Conservation (phyloP, 169 alveolate genomes). For the Cryptosporidium viatorum region DNA sequence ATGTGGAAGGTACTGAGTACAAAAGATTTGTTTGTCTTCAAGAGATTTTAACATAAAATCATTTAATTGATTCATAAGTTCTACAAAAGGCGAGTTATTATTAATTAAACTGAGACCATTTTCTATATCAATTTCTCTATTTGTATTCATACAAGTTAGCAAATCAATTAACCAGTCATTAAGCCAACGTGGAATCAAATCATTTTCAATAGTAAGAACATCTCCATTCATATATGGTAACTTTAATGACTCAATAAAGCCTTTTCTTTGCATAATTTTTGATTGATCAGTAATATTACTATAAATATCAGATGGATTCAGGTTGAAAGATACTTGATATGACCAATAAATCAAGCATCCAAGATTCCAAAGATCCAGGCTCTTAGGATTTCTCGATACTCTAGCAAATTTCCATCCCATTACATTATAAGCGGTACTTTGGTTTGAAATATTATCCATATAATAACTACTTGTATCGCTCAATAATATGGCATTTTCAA, state of each 20-base stretch:
- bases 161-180: slow-evolving; percentile 56
- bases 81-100: slow-evolving; percentile 64
- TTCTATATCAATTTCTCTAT: slow-evolving; percentile 34
- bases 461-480: slow-evolving; percentile 42
- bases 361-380: slow-evolving; percentile 45
- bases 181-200: slow-evolving; percentile 49
- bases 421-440: slow-evolving; percentile 61
- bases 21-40: slow-evolving; percentile 27
- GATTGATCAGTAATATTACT: not conserved
- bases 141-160: slow-evolving; percentile 41
- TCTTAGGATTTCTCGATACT: slow-evolving; percentile 56
- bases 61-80: slow-evolving; percentile 52
- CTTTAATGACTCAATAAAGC: slow-evolving; percentile 23
- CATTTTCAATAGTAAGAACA: slow-evolving; percentile 33
- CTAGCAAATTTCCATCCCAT: slow-evolving; percentile 65
- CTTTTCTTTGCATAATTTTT: slow-evolving; percentile 1
- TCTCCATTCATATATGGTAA: slow-evolving; percentile 58
- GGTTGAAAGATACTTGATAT: slow-evolving; percentile 33
- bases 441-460: slow-evolving; percentile 46
- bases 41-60: slow-evolving; percentile 48
- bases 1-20: slow-evolving; percentile 65
- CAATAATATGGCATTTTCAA: slow-evolving; percentile 20
- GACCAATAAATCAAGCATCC: slow-evolving; percentile 72
- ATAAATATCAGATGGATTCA: not conserved
- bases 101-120: slow-evolving; percentile 41